A percentile compares a stretch with the other conserved stretches of the same genome.
phyloP scores from a whole-genome alignment of 2,329 filamentous ascomycete species.

The Colletotrichum lentis region DNA sequence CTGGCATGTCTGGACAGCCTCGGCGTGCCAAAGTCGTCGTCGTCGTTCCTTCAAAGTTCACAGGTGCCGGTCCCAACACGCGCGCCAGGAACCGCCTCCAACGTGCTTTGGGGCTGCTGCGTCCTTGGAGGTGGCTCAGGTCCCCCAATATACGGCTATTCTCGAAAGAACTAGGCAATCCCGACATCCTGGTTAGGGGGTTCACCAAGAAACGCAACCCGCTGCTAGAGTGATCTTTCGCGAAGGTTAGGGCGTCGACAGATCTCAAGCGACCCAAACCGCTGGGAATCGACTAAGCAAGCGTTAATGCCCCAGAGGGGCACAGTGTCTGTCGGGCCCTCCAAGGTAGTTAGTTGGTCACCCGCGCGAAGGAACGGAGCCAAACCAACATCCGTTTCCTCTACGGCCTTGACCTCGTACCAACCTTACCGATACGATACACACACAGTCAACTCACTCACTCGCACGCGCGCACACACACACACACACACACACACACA shows the following conservation, averaged over 20 bases:
- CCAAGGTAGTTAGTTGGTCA: constrained; percentile 32
- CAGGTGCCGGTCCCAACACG: constrained; percentile 6
- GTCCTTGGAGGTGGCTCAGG: constrained; percentile 18
- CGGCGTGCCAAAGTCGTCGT: constrained; percentile 19
- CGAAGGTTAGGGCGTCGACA: constrained; percentile 39
- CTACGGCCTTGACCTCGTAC: constrained; percentile 22
- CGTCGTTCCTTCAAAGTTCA: not conserved
- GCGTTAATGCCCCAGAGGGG: constrained; percentile 38
- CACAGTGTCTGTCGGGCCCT: constrained; percentile 34
- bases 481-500: not conserved
- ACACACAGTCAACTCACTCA: not conserved
- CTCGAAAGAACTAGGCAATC: constrained; percentile 37
- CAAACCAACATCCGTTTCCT: constrained; percentile 29
- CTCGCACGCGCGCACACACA: not conserved
- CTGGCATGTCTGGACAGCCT: constrained; percentile 6
- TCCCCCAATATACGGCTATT: constrained; percentile 33
- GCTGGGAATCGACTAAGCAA: constrained; percentile 38
- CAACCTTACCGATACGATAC: constrained; percentile 3
- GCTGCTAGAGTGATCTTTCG: constrained; percentile 39
- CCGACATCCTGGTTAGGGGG: constrained; percentile 39
- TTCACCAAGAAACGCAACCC: constrained; percentile 39
- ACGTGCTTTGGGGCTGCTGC: constrained; percentile 24
- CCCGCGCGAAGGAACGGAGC: constrained; percentile 19
- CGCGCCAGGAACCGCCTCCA: constrained; percentile 29
- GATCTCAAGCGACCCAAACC: constrained; percentile 40